Conservation (phyloP, 2,329 filamentous ascomycete genomes). For the Pseudogymnoascus sp. region DNA sequence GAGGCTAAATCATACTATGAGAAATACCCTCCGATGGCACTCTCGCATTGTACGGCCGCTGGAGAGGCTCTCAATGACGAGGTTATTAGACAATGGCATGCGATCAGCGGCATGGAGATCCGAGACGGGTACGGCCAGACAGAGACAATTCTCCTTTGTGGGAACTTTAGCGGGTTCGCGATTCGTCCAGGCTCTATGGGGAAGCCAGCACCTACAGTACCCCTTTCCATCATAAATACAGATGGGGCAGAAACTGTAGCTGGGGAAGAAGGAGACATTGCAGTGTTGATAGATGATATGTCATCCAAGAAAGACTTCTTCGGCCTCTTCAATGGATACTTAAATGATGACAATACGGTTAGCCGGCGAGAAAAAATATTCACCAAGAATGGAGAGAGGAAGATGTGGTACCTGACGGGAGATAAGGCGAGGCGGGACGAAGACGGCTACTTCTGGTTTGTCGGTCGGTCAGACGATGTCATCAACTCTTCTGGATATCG, state of each 20-base stretch:
- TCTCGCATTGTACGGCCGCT: constrained; percentile 32
- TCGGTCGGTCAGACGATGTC: constrained; percentile 30
- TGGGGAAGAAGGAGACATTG: constrained; percentile 32
- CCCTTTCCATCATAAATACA: constrained; percentile 27
- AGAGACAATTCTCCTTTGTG: constrained; percentile 33
- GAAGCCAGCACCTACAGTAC: constrained; percentile 30
- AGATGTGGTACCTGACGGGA: constrained; percentile 29
- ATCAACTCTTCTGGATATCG: constrained; percentile 35
- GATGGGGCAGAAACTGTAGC: constrained; percentile 23
- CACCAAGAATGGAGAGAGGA: not conserved
- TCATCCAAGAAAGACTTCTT: constrained; percentile 10
- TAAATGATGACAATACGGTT: not conserved
- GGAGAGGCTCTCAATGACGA: constrained; percentile 34
- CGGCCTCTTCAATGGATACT: constrained; percentile 16
- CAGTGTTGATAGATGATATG: constrained; percentile 20
- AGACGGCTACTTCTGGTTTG: constrained; percentile 31
- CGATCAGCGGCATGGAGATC: constrained; percentile 30
- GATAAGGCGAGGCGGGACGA: constrained; percentile 28
- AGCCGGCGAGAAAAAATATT: not conserved
- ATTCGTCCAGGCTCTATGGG: constrained; percentile 34
- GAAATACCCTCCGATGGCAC: constrained; percentile 21
- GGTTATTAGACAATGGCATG: constrained; percentile 31
- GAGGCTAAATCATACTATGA: constrained; percentile 25
- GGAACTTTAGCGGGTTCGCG: constrained; percentile 29
- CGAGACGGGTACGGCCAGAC: constrained; percentile 35